Evolutionary conservation across 352 stramenopile genomes (phyloP).

Genomic region (Poterioochromonas sp.): DNA sequence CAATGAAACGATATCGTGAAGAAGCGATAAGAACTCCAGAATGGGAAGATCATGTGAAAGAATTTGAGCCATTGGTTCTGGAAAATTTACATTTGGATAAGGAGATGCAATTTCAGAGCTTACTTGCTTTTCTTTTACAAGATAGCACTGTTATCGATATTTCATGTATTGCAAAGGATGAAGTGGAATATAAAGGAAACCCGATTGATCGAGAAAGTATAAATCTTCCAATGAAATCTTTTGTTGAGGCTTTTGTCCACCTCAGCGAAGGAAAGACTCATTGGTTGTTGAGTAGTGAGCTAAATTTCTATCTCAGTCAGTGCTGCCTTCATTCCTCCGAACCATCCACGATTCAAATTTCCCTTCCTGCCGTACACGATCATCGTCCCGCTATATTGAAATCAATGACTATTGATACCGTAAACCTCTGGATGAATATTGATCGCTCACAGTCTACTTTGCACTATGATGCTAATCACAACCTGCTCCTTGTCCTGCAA

Average conservation of each 20-base stretch:
- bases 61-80: too few species aligned
- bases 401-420: slow-evolving; percentile 24
- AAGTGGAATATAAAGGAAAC: not conserved
- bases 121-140: too few species aligned
- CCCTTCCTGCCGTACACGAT: not conserved
- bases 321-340: not conserved
- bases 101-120: too few species aligned
- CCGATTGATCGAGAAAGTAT: not conserved
- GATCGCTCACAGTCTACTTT: slow-evolving; percentile 37
- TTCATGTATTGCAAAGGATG: not conserved
- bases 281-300: not conserved
- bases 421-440: slow-evolving; percentile 44
- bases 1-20: too few species aligned
- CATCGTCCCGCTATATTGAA: not conserved
- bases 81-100: too few species aligned
- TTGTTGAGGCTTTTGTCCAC: too few species aligned
- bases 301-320: slow-evolving; percentile 9
- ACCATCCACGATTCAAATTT: not conserved
- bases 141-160: too few species aligned
- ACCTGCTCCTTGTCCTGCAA: slow-evolving; percentile 40
- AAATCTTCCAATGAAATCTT: not conserved
- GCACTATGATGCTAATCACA: slow-evolving; percentile 44
- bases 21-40: too few species aligned
- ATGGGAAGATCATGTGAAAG: too few species aligned
- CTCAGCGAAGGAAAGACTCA: not conserved